These are phyloP conservation scores for Ophiostoma angusticollis DNA, from an alignment of 2,329 filamentous ascomycete species.

Conservation along the genomic window DNA sequence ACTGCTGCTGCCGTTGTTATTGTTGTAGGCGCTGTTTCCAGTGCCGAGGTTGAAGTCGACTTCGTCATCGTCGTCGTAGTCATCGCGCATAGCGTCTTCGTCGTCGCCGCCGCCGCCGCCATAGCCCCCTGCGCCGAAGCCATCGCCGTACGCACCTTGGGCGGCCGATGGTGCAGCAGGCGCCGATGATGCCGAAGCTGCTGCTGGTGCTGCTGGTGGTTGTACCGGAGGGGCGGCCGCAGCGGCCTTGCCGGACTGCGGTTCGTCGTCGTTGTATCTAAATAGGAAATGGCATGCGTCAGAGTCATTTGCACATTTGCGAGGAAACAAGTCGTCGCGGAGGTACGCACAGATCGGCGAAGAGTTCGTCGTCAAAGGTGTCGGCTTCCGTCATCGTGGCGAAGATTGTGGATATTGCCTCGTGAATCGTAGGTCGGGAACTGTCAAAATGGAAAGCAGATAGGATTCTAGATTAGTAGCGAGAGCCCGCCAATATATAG, in stretches of 20 bases:
- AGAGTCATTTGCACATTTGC: neutral
- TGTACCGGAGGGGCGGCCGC: constrained; percentile 11
- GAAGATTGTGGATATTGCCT: neutral
- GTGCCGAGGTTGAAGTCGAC: constrained; percentile 41
- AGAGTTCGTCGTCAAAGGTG: constrained; percentile 77
- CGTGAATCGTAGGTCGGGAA: no score
- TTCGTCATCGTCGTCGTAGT: constrained; percentile 37
- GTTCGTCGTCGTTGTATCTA: constrained; percentile 56
- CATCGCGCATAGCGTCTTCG: constrained; percentile 22
- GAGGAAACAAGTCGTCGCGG: neutral
- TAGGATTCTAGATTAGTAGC: no score
- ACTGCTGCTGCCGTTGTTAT: constrained; percentile 12
- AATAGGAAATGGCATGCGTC: neutral
- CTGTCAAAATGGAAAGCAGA: neutral
- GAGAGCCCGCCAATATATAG: no score
- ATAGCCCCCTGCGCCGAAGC: no score
- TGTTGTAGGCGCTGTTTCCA: constrained; percentile 19
- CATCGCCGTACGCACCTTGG: constrained; percentile 17
- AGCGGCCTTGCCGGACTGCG: constrained; percentile 17
- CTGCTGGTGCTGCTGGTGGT: neutral
- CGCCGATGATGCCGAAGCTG: neutral
- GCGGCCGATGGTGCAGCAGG: constrained; percentile 12
- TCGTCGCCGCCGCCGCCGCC: constrained; percentile 13
- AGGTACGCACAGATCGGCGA: constrained; percentile 67
- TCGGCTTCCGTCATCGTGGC: constrained; percentile 57